A percentile compares a stretch with the other conserved stretches of the same genome.
phyloP scores from a whole-genome alignment of 169 alveolate genomes.

The Plasmodium yoelii region DNA sequence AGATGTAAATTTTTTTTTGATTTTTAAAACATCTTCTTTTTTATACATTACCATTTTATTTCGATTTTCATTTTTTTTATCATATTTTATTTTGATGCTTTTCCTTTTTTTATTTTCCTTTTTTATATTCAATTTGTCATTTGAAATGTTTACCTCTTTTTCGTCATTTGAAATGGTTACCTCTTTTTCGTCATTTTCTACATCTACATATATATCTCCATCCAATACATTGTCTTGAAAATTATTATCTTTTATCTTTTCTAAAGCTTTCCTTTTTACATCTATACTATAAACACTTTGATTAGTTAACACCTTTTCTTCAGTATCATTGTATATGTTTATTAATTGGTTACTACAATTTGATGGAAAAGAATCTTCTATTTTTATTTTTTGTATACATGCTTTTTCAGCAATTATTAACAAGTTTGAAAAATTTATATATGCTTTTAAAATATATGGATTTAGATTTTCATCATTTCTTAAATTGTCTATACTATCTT shows the following conservation, averaged over 20 bases:
- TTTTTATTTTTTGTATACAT: neutral
- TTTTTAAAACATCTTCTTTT: neutral
- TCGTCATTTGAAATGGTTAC: neutral
- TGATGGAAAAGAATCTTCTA: neutral
- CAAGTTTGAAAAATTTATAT: slow-evolving; percentile 46
- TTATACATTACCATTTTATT: neutral
- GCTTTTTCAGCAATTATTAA: slow-evolving; percentile 6
- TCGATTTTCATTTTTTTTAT: neutral
- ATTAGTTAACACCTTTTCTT: neutral
- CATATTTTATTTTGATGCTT: neutral
- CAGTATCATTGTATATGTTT: neutral
- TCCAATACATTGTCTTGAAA: neutral
- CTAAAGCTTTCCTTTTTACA: neutral
- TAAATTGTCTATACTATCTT: too few species aligned
- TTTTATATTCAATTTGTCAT: neutral
- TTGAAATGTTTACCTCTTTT: neutral
- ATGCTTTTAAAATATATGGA: slow-evolving; percentile 63
- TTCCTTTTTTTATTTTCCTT: neutral
- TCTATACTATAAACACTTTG: neutral
- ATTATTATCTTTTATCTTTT: neutral
- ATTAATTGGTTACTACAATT: too few species aligned
- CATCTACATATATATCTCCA: neutral
- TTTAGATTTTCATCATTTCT: neutral
- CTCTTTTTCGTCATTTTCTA: neutral
- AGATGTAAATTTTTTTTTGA: neutral